Evolutionary conservation across 2,329 filamentous ascomycete species (phyloP), one percentile per base, ranked within the genome.

Genomic region (Canariomyces notabilis): DNA sequence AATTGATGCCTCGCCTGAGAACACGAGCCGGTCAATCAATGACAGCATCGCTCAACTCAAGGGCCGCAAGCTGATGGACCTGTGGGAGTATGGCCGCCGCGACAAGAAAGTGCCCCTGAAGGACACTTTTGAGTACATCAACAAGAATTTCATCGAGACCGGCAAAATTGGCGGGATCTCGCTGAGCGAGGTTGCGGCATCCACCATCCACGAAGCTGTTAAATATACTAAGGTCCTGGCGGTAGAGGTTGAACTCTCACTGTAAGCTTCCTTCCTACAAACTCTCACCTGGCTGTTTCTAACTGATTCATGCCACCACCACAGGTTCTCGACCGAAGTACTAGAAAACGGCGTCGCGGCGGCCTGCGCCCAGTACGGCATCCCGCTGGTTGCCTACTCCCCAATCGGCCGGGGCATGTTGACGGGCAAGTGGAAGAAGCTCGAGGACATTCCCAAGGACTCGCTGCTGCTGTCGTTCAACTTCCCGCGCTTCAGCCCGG

Each of bases 401-500:
- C 78, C 73, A 20, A 68, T 76, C 3, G 76, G 70, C 29, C 65
- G 72, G 38, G 69, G 68, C 1, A 62, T 74, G 46, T 61, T 83
- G 38, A 76, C 76, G 0, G 77, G 77, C 4, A 62, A 73, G 51
- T 67, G 80, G 62, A 75, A 72, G 60, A 69, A 64, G n/a, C 45
- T 56, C 14, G 66, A 76, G 1, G 82, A 86, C 52, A 64, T 86
- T 21, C 70, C 72, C 2, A 63, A 75, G 37, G 68, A 69, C 22
- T n/a, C n/a, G n/a, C n/a, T n/a, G n/a, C 75, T 79, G 57, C 53
- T 68, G 22, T 62, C 72, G 16, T 67, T 63, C 15, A 39, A 56
- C 20, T 60, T 70, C 20, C 82, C 82, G 2, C 73, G 81, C 16
- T 87, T 86, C 65, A 72, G 77, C 50, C 67, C 72, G 1, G 81